Base-by-base conservation (phyloP, 495 filamentous ascomycete species). In the Penicillium odoratum region DNA sequence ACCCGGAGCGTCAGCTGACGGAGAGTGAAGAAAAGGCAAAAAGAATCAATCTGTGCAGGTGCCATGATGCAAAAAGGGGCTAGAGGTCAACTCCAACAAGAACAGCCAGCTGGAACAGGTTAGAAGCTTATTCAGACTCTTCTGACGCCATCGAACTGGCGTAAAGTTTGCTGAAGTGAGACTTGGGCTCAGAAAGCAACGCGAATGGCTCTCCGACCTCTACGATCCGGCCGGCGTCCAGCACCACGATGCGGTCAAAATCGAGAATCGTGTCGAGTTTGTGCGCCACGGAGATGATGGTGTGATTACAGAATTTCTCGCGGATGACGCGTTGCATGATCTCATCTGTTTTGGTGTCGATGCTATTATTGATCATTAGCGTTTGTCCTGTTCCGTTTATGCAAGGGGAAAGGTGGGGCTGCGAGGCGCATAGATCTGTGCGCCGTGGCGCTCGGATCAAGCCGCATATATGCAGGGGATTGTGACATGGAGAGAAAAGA, bases 281-380 rank as follows among this genome's bases (percentile, higher is more conserved):
- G 65, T 89, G 86, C 0, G 85, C 82, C 1, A 90, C 80, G 11
- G 84, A 76, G 47, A 89, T 66, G 43, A 88, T 77, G 7, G 85
- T 89, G 58, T 81, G 76, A 1, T 73, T 73, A 16, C 65, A 68
- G 66, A 88, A 85, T 53, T 85, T 81, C 51, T 81, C 70, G 0
- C 83, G 74, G 16, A 89, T 78, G 53, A 88, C 75, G n/a, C 71
- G 66, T 61, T 85, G 81, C 75, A 88, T 83, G 31, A 82, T 66
- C 49, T 69, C 72, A 59, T 86, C 84, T 16, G 83, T 85, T 56
- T 80, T 74, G 45, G 68, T 65, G 60, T 87, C 85, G 47, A 87
- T 74, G 51, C 78, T 81, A 54, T 56, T 16, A 4, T 48, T 53
- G 9, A 43, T 45, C 31, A 44, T 63, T 47, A 59, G 36, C 28